phyloP scores from a whole-genome alignment of 2,329 filamentous ascomycete genomes.

The Fusarium sp. region DNA sequence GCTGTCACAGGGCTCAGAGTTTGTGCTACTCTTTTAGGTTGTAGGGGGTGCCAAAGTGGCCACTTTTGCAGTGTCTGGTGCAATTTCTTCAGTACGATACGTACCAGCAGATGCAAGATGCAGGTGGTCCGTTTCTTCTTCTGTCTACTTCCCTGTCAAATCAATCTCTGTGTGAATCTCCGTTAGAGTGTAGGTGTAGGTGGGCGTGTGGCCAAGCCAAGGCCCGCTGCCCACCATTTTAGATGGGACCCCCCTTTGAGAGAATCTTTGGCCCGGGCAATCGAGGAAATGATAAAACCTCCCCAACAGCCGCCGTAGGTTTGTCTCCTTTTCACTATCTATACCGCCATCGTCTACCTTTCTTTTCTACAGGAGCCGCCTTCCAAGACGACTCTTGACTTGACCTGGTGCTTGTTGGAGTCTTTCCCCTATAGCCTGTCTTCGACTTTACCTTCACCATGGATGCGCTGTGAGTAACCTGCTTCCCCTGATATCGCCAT shows the following conservation, averaged over 20 bases:
- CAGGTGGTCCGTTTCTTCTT: slow-evolving; percentile 20
- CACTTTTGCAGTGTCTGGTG: slow-evolving; percentile 15
- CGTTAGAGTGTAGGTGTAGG: slow-evolving; percentile 21
- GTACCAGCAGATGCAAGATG: slow-evolving; percentile 16
- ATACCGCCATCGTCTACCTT: slow-evolving; percentile 34
- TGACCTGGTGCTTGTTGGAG: slow-evolving; percentile 37
- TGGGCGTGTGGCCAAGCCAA: slow-evolving; percentile 25
- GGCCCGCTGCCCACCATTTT: slow-evolving; percentile 33
- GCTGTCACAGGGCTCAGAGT: slow-evolving; percentile 39
- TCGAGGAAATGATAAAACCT: slow-evolving; percentile 49
- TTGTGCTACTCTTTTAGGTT: slow-evolving; percentile 14
- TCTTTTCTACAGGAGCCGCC: slow-evolving; percentile 30
- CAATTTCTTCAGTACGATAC: slow-evolving; percentile 18
- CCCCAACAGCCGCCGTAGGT: slow-evolving; percentile 43
- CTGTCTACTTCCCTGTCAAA: slow-evolving; percentile 1
- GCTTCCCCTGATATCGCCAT: slow-evolving; percentile 29
- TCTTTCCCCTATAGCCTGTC: slow-evolving; percentile 19
- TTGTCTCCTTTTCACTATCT: slow-evolving; percentile 38
- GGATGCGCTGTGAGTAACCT: slow-evolving; percentile 42
- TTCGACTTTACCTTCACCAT: slow-evolving; percentile 26
- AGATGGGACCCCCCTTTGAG: slow-evolving; percentile 26
- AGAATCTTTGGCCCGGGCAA: slow-evolving; percentile 37
- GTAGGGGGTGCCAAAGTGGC: slow-evolving; percentile 17
- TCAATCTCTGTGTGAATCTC: slow-evolving; percentile 21
- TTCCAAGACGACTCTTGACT: slow-evolving; percentile 38